Conservation (phyloP, 2,329 filamentous ascomycete species). For the Pseudopyricularia cyperi region DNA sequence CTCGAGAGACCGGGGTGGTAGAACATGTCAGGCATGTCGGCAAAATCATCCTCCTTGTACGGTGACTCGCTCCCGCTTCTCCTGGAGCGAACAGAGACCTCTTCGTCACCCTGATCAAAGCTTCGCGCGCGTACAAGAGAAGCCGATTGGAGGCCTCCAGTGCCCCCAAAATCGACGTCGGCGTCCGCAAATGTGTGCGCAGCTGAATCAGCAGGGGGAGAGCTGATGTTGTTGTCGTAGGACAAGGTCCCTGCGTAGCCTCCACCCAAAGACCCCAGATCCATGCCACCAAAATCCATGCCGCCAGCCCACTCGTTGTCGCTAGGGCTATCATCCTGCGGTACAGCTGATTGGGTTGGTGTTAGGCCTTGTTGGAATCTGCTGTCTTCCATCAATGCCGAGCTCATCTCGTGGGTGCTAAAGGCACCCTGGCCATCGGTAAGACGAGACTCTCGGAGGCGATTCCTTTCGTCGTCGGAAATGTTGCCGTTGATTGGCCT, state of each 20-base stretch:
- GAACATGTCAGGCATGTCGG: slow-evolving; percentile 59
- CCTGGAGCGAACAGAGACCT: slow-evolving; percentile 40
- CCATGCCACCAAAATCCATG: slow-evolving; percentile 32
- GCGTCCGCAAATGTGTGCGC: slow-evolving; percentile 37
- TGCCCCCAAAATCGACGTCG: slow-evolving; percentile 75
- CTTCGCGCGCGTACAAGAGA: slow-evolving; percentile 59
- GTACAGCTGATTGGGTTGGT: slow-evolving; percentile 28
- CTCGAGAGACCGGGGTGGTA: slow-evolving; percentile 72
- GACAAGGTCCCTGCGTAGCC: slow-evolving; percentile 45
- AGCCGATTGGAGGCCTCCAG: slow-evolving; percentile 66
- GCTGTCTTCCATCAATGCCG: slow-evolving; percentile 69
- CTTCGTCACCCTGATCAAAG: slow-evolving; percentile 83
- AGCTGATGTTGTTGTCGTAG: slow-evolving; percentile 34
- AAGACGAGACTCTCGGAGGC: slow-evolving; percentile 46
- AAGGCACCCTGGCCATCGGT: slow-evolving; percentile 82
- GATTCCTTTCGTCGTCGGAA: slow-evolving; percentile 31
- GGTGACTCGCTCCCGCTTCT: slow-evolving; percentile 53
- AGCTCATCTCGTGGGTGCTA: slow-evolving; percentile 69
- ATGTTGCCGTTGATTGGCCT: slow-evolving; percentile 32
- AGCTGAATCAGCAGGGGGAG: slow-evolving; percentile 35
- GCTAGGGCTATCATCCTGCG: slow-evolving; percentile 40
- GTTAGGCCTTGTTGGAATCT: slow-evolving; percentile 38
- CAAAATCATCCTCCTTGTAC: slow-evolving; percentile 51
- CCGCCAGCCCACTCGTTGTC: slow-evolving; percentile 54
- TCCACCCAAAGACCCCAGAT: slow-evolving; percentile 62